A percentile compares a stretch with the other conserved stretches of the same genome.
phyloP scores from a whole-genome alignment of 2,329 filamentous ascomycete genomes.

The Gliomastix tumulicola region DNA sequence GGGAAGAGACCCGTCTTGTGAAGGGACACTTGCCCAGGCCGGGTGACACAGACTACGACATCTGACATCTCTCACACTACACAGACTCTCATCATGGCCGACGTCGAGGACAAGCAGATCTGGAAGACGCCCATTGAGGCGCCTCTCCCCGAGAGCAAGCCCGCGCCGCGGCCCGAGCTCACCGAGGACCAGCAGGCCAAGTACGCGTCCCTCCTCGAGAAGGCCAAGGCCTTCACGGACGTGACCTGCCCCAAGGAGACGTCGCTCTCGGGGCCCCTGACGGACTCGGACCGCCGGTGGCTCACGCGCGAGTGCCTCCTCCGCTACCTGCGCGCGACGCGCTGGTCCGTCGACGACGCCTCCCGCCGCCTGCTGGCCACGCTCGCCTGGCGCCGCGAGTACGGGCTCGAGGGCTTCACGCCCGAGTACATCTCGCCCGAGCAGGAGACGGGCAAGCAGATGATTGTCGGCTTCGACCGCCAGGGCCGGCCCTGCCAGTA shows the following conservation, averaged over 20 bases:
- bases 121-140: conserved; percentile 50
- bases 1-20: no score
- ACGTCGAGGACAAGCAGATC: no score
- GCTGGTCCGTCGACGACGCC: conserved; percentile 75
- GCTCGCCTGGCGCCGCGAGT: conserved; percentile 83
- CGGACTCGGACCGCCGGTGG: conserved; percentile 79
- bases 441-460: conserved; percentile 94
- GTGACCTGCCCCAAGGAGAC: conserved; percentile 49
- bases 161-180: conserved; percentile 50
- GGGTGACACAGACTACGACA: no score
- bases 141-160: conserved; percentile 51
- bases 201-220: conserved; percentile 69
- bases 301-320: conserved; percentile 87
- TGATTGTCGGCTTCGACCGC: conserved; percentile 82
- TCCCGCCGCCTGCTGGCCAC: conserved; percentile 75
- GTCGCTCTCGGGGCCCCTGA: conserved; percentile 57
- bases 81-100: no score
- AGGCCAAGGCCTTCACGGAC: conserved; percentile 64
- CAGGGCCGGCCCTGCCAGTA: conserved; percentile 84
- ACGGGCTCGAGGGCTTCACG: conserved; percentile 72
- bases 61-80: no score
- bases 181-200: conserved; percentile 73
- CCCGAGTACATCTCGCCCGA: conserved; percentile 86
- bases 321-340: conserved; percentile 87
- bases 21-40: no score